A percentile compares a stretch with the other conserved stretches of the same genome.
These are phyloP conservation scores for Termitomyces heimii DNA, from an alignment of 768 basidiomycete species.

Conservation along the genomic window DNA sequence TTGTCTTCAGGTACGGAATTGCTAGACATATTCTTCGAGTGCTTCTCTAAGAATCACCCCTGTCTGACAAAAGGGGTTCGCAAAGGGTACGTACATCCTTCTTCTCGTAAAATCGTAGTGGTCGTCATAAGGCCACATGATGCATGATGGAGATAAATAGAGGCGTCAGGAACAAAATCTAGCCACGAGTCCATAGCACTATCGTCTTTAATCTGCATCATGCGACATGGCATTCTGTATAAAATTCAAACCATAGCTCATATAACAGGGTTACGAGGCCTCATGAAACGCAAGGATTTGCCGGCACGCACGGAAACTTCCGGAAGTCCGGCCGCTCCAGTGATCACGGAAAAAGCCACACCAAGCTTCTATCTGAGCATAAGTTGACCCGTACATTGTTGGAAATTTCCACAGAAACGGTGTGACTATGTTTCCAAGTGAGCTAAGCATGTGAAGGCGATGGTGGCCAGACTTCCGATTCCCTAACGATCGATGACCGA, in stretches of 20 bases:
- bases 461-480: neutral
- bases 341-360: constrained; percentile 16
- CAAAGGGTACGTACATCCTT: neutral
- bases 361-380: constrained; percentile 6
- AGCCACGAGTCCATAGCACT: neutral
- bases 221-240: neutral
- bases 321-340: constrained; percentile 14
- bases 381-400: constrained; percentile 5
- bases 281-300: neutral
- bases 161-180: neutral
- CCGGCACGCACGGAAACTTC: constrained; percentile 12
- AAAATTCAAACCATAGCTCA: constrained; percentile 5
- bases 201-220: neutral
- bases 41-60: neutral
- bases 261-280: neutral
- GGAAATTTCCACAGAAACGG: constrained; percentile 14
- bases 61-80: constrained; percentile 4
- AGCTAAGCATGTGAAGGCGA: neutral
- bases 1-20: neutral
- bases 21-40: neutral
- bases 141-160: neutral
- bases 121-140: constrained; percentile 3
- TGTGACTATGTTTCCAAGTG: constrained; percentile 1
- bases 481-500: neutral
- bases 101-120: neutral